These are phyloP conservation scores for Tillandsia fasciculata DNA, from an alignment of 176 grass and related monocot genomes.

Conservation along the genomic window DNA sequence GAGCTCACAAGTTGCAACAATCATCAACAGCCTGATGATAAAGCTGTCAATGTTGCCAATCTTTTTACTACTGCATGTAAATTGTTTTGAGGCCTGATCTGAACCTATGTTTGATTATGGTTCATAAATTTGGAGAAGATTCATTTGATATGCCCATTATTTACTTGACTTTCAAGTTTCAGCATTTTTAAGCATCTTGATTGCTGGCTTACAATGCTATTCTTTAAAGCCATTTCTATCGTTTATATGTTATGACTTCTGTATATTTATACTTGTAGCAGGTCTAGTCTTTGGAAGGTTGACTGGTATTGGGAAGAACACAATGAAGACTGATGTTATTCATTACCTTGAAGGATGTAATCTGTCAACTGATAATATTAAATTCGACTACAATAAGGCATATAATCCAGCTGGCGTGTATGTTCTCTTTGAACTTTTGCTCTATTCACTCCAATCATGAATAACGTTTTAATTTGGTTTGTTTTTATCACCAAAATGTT, in stretches of 20 bases:
- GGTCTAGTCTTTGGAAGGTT: slow-evolving; percentile 60
- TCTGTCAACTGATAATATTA: slow-evolving; percentile 62
- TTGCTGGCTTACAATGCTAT: not conserved
- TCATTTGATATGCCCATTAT: too few species aligned
- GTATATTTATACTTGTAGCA: slow-evolving; percentile 18
- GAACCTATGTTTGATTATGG: too few species aligned
- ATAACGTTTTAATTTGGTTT: not conserved
- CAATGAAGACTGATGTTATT: slow-evolving; percentile 83
- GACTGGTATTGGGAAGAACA: slow-evolving; percentile 35
- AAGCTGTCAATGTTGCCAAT: too few species aligned
- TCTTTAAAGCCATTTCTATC: not conserved
- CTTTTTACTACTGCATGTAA: too few species aligned
- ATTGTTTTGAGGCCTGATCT: too few species aligned
- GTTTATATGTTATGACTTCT: not conserved
- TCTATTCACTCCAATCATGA: not conserved
- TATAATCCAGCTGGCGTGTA: slow-evolving; percentile 50
- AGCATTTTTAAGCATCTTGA: too few species aligned
- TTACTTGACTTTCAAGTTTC: too few species aligned
- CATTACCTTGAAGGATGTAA: slow-evolving; percentile 61
- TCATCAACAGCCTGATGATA: too few species aligned
- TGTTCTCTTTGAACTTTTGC: slow-evolving; percentile 17
- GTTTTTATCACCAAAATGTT: not conserved
- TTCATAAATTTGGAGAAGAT: too few species aligned
- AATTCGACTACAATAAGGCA: slow-evolving; percentile 69
- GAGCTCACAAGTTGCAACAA: too few species aligned